Evolutionary conservation across 768 basidiomycete species (phyloP), one percentile per base, ranked within the genome.

Genomic region (Lepiota venenata): DNA sequence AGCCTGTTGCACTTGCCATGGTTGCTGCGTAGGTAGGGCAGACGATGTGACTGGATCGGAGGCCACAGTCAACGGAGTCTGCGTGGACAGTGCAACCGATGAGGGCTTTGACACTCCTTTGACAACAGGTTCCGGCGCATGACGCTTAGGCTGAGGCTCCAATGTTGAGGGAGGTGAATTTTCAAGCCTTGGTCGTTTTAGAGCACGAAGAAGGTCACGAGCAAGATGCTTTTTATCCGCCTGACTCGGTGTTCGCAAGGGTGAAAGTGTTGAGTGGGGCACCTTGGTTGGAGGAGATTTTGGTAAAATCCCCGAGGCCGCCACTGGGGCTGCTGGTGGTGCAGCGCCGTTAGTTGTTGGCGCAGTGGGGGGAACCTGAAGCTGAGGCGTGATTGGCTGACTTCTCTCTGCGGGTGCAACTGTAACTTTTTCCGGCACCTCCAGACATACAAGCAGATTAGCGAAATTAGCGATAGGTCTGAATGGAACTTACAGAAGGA

Each of bases 201-300:
- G 71, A 6, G 82, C 80, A 41, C 73, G 74, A 18, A 87, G 58
- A 42, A 87, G 69, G 63, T 85, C 83, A 41, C 70, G 74, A 2
- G 85, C 84, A 22, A 87, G 71, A 40, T 71, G 72, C 43, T 66
- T 75, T 58, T 71, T 78, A 61, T 83, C 73, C 5, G 79, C 82
- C 25, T 80, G 66, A 32, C 61, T 56, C 21, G 77, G 76, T 4
- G 70, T 68, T 48, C 67, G 68, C 45, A 50, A 20, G 14, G 53
- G 46, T 14, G 53, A 42, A 15, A 15, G 14, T 5, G 36, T n/a
- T 18, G 29, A 14, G 16, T 29, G 27, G 22, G 32, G 11, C 20
- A 15, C 27, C 9, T 16, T 14, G 27, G 16, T 18, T 10, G 1
- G n/a, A 18, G 32, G 22, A 47, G n/a, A 15, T 29, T 36, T 39